Base-by-base conservation (phyloP, 768 basidiomycete species). In the Pisolithus sp. region DNA sequence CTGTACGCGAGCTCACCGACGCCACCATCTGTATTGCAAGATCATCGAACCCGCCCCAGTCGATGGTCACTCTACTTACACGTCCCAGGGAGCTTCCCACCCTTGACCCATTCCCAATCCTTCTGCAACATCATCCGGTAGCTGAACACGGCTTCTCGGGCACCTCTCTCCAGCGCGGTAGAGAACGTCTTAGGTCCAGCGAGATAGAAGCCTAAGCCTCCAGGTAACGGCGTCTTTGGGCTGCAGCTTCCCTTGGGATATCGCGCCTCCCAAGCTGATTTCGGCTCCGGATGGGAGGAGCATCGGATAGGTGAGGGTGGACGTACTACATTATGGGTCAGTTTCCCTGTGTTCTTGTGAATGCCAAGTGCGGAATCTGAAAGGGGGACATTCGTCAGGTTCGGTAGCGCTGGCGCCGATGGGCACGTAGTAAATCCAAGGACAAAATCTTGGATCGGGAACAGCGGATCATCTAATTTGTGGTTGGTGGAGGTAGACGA, bases 1-100 rank as follows among this genome's bases (percentile, higher is more conserved):
- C 73, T 69, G 57, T 85, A 86, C 7, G 86, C 77, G 5, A 71
- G 61, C 17, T 79, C 73, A 2, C 81, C 78, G 1, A 74, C 64
- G 0, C 82, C 83, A 5, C 83, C 83, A 55, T 76, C 82, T 82
- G 49, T 10, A 44, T 26, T 26, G n/a, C 17, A 12, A 38, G 38
- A 24, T 48, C 48, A 23, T 17, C 12, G 17, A 17, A 40, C 6
- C 31, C 42, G 51, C 30, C n/a, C 3, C 12, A 30, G 9, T 24
- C 8, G 34, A 44, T 51, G 40, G 7, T 7, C 44, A 58, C n/a
- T 57, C 52, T 17, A 72, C 85, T 59, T 55, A 81, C 83, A 85
- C 15, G 85, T 66, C 10, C 87, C 87, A 30, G 87, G 86, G 15
- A 89, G 70, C 60, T 90, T 90, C 2, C 87, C 87, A 26, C 87